phyloP scores from a whole-genome alignment of 176 grass and related monocot species.

The Stipa capillata region DNA sequence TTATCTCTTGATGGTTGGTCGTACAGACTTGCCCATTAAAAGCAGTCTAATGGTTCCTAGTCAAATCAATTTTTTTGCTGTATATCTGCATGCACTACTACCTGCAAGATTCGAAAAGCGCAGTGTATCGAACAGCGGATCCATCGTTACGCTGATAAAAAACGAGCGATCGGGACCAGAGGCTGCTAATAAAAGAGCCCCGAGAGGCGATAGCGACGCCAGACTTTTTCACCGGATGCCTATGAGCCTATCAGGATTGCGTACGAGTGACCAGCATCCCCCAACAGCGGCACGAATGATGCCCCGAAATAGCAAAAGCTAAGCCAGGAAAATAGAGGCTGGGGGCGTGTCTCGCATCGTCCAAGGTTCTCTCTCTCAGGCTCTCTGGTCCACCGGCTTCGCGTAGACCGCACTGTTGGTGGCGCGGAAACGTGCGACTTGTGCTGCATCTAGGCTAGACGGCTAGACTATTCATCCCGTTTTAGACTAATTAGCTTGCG shows the following conservation, averaged over 20 bases:
- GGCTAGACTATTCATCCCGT: no score
- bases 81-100: no score
- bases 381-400: not conserved
- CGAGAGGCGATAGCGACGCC: not conserved
- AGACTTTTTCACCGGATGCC: not conserved
- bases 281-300: not conserved
- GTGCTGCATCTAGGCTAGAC: no score
- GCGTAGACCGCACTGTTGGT: conserved; percentile 18
- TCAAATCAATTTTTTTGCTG: not conserved
- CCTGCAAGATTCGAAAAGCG: not conserved
- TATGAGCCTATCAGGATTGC: not conserved
- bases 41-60: not conserved
- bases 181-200: not conserved
- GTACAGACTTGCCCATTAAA: not conserved
- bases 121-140: not conserved
- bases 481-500: no score
- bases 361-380: not conserved
- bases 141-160: not conserved
- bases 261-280: not conserved
- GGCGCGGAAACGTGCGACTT: not conserved
- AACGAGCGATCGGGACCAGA: not conserved
- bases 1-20: not conserved
- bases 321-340: not conserved
- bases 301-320: not conserved
- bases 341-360: not conserved